Percentiles rank a stretch among this genome's conserved stretches.
These are phyloP conservation scores for Aureobasidium sp. DNA, from an alignment of 2,329 filamentous ascomycete species.

Conservation along the genomic window DNA sequence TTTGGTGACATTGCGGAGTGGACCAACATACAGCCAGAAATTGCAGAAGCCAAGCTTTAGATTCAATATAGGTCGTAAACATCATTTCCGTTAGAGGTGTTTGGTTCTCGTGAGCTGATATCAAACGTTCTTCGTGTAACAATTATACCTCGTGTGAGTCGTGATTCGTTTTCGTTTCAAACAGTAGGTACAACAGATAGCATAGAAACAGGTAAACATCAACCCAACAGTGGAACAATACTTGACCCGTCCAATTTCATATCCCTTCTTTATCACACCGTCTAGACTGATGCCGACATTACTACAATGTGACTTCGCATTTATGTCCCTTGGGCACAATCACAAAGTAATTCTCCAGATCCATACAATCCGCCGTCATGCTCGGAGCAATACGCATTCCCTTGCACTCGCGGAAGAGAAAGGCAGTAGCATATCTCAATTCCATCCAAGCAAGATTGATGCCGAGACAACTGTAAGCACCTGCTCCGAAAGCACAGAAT, in stretches of 20 bases:
- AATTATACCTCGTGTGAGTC: no score
- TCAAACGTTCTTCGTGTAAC: no score
- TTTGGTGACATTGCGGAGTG: conserved; percentile 8
- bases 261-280: no score
- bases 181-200: no score
- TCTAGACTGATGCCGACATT: no score
- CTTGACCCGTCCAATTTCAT: no score
- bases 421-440: conserved; percentile 41
- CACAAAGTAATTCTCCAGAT: conserved; percentile 36
- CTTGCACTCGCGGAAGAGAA: conserved; percentile 43
- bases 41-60: conserved; percentile 1
- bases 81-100: no score
- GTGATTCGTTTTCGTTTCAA: no score
- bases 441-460: conserved; percentile 58
- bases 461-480: conserved; percentile 60
- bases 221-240: no score
- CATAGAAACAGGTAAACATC: no score
- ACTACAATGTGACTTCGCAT: conserved; percentile 29
- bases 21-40: conserved; percentile 1
- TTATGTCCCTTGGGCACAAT: conserved; percentile 35
- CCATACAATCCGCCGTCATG: conserved; percentile 33
- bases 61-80: no score
- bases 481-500: conserved; percentile 62
- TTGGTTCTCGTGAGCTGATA: no score
- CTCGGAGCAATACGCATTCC: conserved; percentile 21